These are phyloP conservation scores for Solanum pennellii DNA, from an alignment of 257 asterid species.

Conservation along the genomic window DNA sequence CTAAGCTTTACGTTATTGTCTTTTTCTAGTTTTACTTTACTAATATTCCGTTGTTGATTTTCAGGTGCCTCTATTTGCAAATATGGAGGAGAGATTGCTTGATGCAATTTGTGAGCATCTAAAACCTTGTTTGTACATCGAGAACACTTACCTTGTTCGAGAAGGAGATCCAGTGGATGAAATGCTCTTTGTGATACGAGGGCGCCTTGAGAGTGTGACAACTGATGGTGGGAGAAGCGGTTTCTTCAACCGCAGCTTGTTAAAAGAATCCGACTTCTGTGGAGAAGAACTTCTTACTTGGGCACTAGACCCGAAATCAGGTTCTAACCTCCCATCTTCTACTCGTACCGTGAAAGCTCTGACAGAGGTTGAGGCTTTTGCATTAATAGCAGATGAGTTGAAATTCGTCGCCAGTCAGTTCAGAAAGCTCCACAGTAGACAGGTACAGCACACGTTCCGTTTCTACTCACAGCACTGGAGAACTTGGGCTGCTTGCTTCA, in stretches of 20 bases:
- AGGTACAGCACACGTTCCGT: constrained; percentile 13
- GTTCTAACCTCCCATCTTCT: constrained; percentile 6
- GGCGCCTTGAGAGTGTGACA: constrained; percentile 12
- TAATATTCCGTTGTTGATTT: neutral
- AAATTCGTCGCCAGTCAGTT: constrained; percentile 11
- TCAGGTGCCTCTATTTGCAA: constrained; percentile 94
- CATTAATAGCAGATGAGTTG: constrained; percentile 6
- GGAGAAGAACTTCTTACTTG: constrained; percentile 13
- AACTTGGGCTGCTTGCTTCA: constrained; percentile 11
- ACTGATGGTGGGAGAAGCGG: constrained; percentile 14
- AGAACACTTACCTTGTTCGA: constrained; percentile 3
- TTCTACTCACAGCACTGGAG: constrained; percentile 11
- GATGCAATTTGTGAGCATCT: constrained; percentile 96
- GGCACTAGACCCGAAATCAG: constrained; percentile 7
- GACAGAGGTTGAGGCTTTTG: constrained; percentile 10
- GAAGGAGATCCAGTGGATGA: constrained; percentile 23
- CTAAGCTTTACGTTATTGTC: neutral
- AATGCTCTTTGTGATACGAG: constrained; percentile 15
- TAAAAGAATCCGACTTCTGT: constrained; percentile 5
- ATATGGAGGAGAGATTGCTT: constrained; percentile 89
- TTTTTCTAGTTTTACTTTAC: neutral
- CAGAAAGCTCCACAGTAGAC: constrained; percentile 8
- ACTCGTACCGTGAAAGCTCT: constrained; percentile 11
- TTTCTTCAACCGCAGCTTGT: constrained; percentile 7
- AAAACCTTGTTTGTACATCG: constrained; percentile 58